Evolutionary conservation across 1,139 yeast genomes (phyloP).

Genomic region (Suzukiozyma palmioleophila): DNA sequence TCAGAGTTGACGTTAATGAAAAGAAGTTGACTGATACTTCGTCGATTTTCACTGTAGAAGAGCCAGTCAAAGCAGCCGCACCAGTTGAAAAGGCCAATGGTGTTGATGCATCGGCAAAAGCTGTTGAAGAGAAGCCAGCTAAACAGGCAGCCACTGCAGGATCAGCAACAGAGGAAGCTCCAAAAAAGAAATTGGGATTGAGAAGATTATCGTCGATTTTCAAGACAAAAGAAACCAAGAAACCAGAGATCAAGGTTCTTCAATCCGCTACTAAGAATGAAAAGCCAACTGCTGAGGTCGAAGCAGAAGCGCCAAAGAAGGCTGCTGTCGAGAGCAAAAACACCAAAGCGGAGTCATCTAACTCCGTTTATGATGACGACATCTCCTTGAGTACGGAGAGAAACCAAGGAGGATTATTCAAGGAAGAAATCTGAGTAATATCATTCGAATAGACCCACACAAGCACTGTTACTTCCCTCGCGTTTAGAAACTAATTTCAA

Average conservation of each 20-base stretch:
- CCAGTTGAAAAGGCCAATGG: conserved; percentile 10
- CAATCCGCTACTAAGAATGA: not conserved
- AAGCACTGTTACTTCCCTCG: too few species aligned
- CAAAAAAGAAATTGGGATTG: conserved; percentile 7
- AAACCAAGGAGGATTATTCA: conserved; percentile 38
- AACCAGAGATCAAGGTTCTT: conserved; percentile 4
- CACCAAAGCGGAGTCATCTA: conserved; percentile 1
- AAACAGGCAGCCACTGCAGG: conserved; percentile 4
- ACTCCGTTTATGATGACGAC: conserved; percentile 21
- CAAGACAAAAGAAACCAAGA: conserved; percentile 8
- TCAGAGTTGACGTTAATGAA: conserved; percentile 40
- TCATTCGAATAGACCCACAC: not conserved
- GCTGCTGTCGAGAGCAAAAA: conserved; percentile 6
- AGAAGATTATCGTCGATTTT: conserved; percentile 13
- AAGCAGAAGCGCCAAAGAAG: conserved; percentile 15
- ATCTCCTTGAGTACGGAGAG: conserved; percentile 22
- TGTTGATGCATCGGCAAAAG: conserved; percentile 5
- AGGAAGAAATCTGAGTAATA: conserved; percentile 34
- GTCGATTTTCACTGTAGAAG: conserved; percentile 34
- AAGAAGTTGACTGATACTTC: conserved; percentile 37
- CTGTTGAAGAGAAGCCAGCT: conserved; percentile 4
- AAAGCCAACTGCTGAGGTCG: conserved; percentile 8
- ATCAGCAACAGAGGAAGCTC: conserved; percentile 6
- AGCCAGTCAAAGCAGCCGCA: conserved; percentile 15
- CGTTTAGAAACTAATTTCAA: not conserved